Evolutionary conservation across 2,329 filamentous ascomycete species (phyloP).

Genomic region (Fusarium penzigii): DNA sequence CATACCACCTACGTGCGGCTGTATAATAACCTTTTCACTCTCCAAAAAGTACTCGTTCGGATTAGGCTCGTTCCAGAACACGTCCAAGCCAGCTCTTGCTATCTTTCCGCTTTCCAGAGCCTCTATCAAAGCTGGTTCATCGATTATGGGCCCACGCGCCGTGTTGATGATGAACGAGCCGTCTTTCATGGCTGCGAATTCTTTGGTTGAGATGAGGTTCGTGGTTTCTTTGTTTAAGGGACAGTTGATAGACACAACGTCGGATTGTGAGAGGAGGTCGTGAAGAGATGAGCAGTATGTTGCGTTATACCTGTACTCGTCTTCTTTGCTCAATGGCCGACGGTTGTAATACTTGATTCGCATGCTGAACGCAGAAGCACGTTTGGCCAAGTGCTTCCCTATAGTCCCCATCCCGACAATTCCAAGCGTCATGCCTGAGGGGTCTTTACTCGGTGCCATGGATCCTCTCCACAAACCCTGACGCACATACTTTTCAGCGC

Average conservation of each 20-base stretch:
- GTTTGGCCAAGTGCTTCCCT: constrained; percentile 44
- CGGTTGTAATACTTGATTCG: constrained; percentile 47
- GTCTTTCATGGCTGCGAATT: constrained; percentile 49
- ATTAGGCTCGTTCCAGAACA: constrained; percentile 46
- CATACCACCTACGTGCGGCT: constrained; percentile 47
- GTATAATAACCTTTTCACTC: constrained; percentile 43
- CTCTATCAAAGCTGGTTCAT: constrained; percentile 48
- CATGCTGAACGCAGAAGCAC: constrained; percentile 45
- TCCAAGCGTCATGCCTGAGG: constrained; percentile 44
- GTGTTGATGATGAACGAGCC: constrained; percentile 52
- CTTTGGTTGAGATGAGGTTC: constrained; percentile 38
- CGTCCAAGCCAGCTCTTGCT: constrained; percentile 49
- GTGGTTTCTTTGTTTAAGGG: constrained; percentile 44
- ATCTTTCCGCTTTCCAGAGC: constrained; percentile 50
- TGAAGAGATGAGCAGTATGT: constrained; percentile 40
- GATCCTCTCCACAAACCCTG: constrained; percentile 40
- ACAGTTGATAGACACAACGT: constrained; percentile 43
- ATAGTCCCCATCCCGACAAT: constrained; percentile 52
- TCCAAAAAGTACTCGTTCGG: constrained; percentile 41
- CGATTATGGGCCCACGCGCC: constrained; percentile 49
- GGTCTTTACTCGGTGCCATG: constrained; percentile 41
- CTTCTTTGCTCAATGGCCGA: constrained; percentile 31
- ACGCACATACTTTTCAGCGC: constrained; percentile 38
- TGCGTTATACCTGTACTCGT: constrained; percentile 37
- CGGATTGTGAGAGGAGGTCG: constrained; percentile 40